These are phyloP conservation scores for Termitomyces sp. DNA, from an alignment of 768 basidiomycete species.

Conservation along the genomic window DNA sequence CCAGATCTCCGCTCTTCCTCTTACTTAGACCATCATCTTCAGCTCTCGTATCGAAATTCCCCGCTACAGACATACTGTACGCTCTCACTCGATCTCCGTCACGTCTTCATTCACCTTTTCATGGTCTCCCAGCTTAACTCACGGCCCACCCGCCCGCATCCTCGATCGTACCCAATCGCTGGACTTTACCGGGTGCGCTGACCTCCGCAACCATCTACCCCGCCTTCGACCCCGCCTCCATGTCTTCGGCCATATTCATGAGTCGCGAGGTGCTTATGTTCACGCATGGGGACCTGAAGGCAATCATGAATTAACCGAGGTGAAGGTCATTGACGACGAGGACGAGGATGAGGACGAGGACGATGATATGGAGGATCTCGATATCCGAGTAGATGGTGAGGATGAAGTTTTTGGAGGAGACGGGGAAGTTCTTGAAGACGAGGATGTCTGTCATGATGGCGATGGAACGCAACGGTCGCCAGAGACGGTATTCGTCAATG, in stretches of 20 bases:
- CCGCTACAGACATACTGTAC: not conserved
- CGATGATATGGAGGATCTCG: not conserved
- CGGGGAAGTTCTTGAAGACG: not conserved
- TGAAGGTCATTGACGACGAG: not conserved
- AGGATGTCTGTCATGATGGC: not conserved
- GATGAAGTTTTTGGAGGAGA: not conserved
- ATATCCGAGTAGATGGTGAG: not conserved
- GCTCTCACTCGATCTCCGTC: conserved; percentile 17
- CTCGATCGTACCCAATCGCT: conserved; percentile 42
- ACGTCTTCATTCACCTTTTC: not conserved
- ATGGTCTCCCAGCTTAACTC: not conserved
- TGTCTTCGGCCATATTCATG: conserved; percentile 68
- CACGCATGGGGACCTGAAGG: conserved; percentile 29
- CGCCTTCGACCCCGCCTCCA: conserved; percentile 40
- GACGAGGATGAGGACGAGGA: not conserved
- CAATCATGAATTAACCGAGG: not conserved
- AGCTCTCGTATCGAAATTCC: not conserved
- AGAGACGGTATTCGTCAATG: not conserved
- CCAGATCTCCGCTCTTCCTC: not conserved
- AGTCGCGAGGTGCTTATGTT: conserved; percentile 46
- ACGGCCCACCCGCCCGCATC: conserved; percentile 19
- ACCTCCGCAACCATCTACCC: conserved; percentile 36
- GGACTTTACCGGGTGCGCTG: conserved; percentile 45
- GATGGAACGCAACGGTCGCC: not conserved
- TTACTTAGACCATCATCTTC: not conserved